Base-by-base conservation (phyloP, 2,329 filamentous ascomycete genomes). In the Lasiodiplodia hormozganensis region DNA sequence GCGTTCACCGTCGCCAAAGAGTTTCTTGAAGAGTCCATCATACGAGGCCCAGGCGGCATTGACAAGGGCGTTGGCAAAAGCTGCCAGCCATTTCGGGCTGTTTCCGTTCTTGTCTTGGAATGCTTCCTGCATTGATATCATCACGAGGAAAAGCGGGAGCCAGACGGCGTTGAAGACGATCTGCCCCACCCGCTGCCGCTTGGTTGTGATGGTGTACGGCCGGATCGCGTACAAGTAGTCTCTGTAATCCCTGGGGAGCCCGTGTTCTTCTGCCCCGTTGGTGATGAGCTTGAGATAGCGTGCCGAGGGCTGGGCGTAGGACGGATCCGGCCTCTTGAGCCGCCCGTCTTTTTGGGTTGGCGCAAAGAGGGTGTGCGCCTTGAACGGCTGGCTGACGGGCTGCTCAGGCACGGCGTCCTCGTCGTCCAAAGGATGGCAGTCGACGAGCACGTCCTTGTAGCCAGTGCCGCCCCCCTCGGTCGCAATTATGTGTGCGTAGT, bases 1-100 rank as follows among this genome's bases (percentile, higher is more conserved):
- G 73, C 88, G 87, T 84, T 98, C 95, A 0, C 96, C 96, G 76
- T 98, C 92, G 0, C 95, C 95, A 83, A 96, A 97, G 0, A 90
- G 51, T 0, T 80, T 82, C 77, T 88, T 90, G 72, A 91, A 90
- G 21, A 88, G 75, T 0, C 64, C 70, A 80, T 93, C 91, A 79
- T 94, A 93, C 57, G 80, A 85, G 56, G 72, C 74, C 92, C 91
- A 94, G 72, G 89, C 79, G 0, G 83, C 76, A 1, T 80, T 84
- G 69, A 91, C 88, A 1, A 91, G 14, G 1, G 83, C 77, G 0
- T 83, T 85, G 68, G 85, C 82, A 0, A 86, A 65, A 18, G 78
- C 77, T 2, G 82, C 84, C 62, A 95, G 70, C 92, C 92, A 96
- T 14, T 75, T 74, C 0, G 94, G 94, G 65, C 88, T 82, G 66